Evolutionary conservation across 2,329 filamentous ascomycete genomes (phyloP).

Genomic region (Elsinoe fawcettii): DNA sequence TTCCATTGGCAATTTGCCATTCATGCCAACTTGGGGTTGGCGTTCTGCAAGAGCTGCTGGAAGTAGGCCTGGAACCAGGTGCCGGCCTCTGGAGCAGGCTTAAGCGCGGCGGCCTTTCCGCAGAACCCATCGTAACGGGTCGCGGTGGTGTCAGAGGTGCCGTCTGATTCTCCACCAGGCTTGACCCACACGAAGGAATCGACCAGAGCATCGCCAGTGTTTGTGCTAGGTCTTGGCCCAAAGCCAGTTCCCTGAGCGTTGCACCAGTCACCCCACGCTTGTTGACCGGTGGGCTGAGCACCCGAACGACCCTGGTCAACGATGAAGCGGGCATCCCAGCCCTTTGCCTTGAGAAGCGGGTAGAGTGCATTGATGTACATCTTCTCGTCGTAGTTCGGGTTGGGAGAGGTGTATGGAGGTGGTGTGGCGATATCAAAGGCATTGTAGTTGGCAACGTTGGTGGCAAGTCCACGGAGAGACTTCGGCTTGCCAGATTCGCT

Average conservation of each 20-base stretch:
- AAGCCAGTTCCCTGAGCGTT: constrained; percentile 46
- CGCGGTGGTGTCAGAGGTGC: constrained; percentile 13
- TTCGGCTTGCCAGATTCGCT: constrained; percentile 40
- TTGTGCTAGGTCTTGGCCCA: constrained; percentile 54
- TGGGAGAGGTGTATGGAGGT: constrained; percentile 38
- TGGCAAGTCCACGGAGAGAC: constrained; percentile 46
- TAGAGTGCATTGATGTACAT: constrained; percentile 45
- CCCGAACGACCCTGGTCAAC: constrained; percentile 53
- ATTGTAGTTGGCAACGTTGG: constrained; percentile 55
- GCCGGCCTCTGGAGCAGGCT: constrained; percentile 58
- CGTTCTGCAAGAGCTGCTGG: constrained; percentile 30
- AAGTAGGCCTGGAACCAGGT: constrained; percentile 53
- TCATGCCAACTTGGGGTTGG: constrained; percentile 23
- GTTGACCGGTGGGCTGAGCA: constrained; percentile 50
- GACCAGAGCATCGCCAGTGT: constrained; percentile 50
- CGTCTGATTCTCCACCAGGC: constrained; percentile 51
- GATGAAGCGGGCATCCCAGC: constrained; percentile 50
- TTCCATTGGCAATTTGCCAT: too few relatives aligned
- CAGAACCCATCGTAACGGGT: constrained; percentile 2
- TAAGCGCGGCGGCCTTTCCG: not conserved
- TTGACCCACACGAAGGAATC: constrained; percentile 67
- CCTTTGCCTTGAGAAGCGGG: constrained; percentile 40
- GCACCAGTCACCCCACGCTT: constrained; percentile 48
- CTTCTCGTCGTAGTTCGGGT: constrained; percentile 48
- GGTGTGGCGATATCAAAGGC: constrained; percentile 41